phyloP scores from a whole-genome alignment of 306 rosid genomes.

The Quercus alba region DNA sequence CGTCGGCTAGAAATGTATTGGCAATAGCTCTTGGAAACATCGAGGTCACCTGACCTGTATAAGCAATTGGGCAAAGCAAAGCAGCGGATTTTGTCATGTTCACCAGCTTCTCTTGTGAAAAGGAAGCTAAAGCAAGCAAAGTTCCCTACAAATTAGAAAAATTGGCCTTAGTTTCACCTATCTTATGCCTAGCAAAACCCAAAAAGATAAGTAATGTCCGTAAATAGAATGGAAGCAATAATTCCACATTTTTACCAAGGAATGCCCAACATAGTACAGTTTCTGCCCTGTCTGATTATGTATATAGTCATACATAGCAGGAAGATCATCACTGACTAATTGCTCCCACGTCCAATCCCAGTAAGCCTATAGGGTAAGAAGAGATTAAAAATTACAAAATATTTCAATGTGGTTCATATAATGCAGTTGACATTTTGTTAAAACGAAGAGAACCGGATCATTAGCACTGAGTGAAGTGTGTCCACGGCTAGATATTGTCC shows the following conservation, averaged over 20 bases:
- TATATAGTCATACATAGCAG: no score
- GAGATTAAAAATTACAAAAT: no score
- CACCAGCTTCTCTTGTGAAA: slow-evolving; percentile 56
- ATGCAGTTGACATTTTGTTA: no score
- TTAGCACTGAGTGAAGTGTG: slow-evolving; percentile 35
- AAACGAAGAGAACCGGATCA: slow-evolving; percentile 30
- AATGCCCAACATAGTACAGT: slow-evolving; percentile 76
- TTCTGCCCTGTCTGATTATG: slow-evolving; percentile 28
- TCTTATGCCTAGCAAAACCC: no score
- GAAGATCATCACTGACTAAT: no score
- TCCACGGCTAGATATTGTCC: slow-evolving; percentile 61
- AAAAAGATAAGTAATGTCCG: neutral
- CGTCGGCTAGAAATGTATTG: slow-evolving; percentile 69
- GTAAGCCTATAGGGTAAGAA: no score
- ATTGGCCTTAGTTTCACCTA: no score
- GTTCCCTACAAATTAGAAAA: slow-evolving; percentile 59
- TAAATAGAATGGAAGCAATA: slow-evolving; percentile 7
- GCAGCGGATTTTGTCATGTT: slow-evolving; percentile 72
- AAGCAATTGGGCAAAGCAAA: slow-evolving; percentile 87
- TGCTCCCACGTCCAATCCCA: no score
- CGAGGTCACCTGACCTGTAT: slow-evolving; percentile 68
- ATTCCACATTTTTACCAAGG: slow-evolving; percentile 42
- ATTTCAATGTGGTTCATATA: neutral
- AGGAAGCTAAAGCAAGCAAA: slow-evolving; percentile 67
- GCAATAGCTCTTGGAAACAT: slow-evolving; percentile 68